Evolutionary conservation across 83 land plant genomes (phyloP), one percentile per base, ranked within the genome.

Genomic region (Larix sibirica): DNA sequence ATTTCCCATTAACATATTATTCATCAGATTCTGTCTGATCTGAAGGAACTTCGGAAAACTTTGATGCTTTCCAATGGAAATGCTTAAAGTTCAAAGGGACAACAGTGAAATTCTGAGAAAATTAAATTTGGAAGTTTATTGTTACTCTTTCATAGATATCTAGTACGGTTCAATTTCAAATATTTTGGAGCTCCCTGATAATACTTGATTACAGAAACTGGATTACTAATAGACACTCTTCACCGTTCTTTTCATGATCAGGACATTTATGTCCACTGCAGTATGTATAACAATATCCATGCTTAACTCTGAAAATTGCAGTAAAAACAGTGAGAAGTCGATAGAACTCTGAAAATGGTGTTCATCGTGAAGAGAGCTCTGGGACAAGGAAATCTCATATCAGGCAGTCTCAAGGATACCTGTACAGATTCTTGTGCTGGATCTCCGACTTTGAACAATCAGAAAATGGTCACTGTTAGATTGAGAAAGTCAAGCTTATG

Each of bases 401-500:
- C 24, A 16, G 44, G 56, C 56, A 7, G 24, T 42, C 77, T 42
- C 4, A 73, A 73, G 10, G 24, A 73, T 36, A 40, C 23, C n/a
- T 71, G 54, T 42, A 54, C 56, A 73, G 77, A 73, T 42, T 23
- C 36, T 73, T 9, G 21, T 73, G 77, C 42, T 73, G 56, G 44
- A 73, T 73, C 77, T 5, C 24, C 18, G 56, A 56, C 77, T 73
- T 42, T 42, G 54, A 73, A 24, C 23, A 73, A 73, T 73, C 77
- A 73, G 77, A 50, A 21, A 20, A 42, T 40, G 26, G 26, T 24
- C 54, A n/a, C 54, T 73, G 77, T 38, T 40, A 38, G 54, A 73
- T 38, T 77, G 62, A 77, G 62, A 31, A 77, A 77, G 58, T 77
- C 80, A 17, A 56, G 33, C 36, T 77, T 59, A 54, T 26, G 60